Base-by-base conservation (phyloP, 176 grass and related monocot genomes). In the Carex pumila region DNA sequence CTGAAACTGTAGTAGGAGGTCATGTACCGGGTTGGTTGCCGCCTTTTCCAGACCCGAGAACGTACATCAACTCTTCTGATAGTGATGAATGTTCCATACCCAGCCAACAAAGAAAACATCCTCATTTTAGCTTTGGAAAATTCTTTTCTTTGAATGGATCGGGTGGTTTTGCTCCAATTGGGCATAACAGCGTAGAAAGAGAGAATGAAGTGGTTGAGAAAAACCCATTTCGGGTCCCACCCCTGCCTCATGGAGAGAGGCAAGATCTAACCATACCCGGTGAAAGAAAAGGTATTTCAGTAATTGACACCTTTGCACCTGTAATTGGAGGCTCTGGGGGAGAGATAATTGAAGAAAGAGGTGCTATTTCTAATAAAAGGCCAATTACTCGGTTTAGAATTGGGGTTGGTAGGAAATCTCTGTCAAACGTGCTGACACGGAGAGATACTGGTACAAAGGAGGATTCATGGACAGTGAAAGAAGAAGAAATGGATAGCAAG, bases 21-120 rank as follows among this genome's bases (percentile, higher is more conserved):
- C 93, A 99, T 31, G 86, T 99, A 58, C 97, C 93, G 0, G 84
- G 84, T 12, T 99, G 97, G 91, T 90, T 99, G 3, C 97, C 93
- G 0, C 81, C 74, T 18, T 94, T 99, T 83, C 97, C 97, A 13
- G 88, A 99, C 52, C 85, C 87, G 0, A 85, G 88, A 65, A 92
- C 93, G 0, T 92, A 94, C 12, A 61, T 85, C 17, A 85, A 87
- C 19, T 87, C 89, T 0, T 84, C 86, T 14, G 81, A 86, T n/a
- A 93, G 88, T 91, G 83, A 75, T 49, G 77, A 99, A 71, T 85
- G 84, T 45, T 69, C 55, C 1, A 90, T 93, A 72, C 86, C 86
- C 70, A 77, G 78, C 30, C 85, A 90, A 65, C 91, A 95, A 71
- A 81, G 85, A 37, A 91, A 96, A 88, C 92, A 86, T 67, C 89